Conservation (phyloP, 2,329 filamentous ascomycete genomes). For the Bipolaris cookei region DNA sequence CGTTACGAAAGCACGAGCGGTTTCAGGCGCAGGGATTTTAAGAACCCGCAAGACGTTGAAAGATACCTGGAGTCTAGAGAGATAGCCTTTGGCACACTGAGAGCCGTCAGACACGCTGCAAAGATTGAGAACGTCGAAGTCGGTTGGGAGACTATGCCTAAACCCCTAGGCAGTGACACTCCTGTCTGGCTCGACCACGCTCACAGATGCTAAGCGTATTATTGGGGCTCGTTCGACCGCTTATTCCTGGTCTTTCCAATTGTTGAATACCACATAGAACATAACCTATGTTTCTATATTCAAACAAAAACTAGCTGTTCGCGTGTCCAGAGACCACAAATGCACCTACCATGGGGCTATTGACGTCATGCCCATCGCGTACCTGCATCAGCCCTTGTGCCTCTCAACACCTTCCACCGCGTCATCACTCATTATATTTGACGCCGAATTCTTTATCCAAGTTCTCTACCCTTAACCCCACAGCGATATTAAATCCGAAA, state of each 20-base stretch:
- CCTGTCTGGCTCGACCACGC: slow-evolving; percentile 46
- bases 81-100: slow-evolving; percentile 57
- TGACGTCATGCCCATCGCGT: slow-evolving; percentile 13
- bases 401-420: slow-evolving; percentile 1
- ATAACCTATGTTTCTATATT: neutral
- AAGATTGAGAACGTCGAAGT: slow-evolving; percentile 54
- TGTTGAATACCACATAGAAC: neutral
- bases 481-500: neutral
- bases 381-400: slow-evolving; percentile 9
- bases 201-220: neutral
- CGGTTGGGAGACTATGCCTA: slow-evolving; percentile 61
- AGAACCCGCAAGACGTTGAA: slow-evolving; percentile 37
- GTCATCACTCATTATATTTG: neutral
- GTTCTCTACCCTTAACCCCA: too few relatives aligned
- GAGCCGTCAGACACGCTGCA: slow-evolving; percentile 58
- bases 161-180: slow-evolving; percentile 56
- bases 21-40: slow-evolving; percentile 51
- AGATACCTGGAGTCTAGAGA: slow-evolving; percentile 54
- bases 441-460: neutral
- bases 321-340: neutral
- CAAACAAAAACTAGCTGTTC: neutral
- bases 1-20: slow-evolving; percentile 56
- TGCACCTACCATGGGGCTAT: slow-evolving; percentile 8
- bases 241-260: neutral
- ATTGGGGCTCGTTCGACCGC: neutral